Percentiles rank a stretch among this genome's conserved stretches.
phyloP scores from a whole-genome alignment of 768 basidiomycete genomes.

The Tubosaeta brunneosetosa region DNA sequence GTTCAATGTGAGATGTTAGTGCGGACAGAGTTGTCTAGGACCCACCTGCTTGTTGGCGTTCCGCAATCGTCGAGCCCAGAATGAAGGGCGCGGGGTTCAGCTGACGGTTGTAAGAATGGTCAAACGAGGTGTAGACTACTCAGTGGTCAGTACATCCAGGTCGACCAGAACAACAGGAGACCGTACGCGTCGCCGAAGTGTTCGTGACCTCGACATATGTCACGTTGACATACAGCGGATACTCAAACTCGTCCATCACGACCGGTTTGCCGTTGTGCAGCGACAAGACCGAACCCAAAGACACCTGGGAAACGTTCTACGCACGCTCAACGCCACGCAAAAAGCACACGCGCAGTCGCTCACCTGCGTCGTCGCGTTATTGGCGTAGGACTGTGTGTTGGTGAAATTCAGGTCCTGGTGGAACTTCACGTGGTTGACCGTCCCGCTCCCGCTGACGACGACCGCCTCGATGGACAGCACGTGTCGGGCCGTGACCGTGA shows the following conservation, averaged over 20 bases:
- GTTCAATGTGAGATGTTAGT: not conserved
- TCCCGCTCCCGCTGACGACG: conserved; percentile 59
- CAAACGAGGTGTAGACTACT: conserved; percentile 50
- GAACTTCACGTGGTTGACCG: conserved; percentile 50
- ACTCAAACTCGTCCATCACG: conserved; percentile 49
- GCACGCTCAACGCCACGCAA: not conserved
- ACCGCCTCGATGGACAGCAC: conserved; percentile 57
- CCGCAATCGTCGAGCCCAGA: conserved; percentile 50
- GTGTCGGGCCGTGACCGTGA: conserved; percentile 59
- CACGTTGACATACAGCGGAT: conserved; percentile 46
- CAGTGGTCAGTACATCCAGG: not conserved
- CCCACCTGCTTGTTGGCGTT: conserved; percentile 58
- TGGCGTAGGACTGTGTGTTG: conserved; percentile 58
- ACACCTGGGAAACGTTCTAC: conserved; percentile 48
- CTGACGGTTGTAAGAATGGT: conserved; percentile 65
- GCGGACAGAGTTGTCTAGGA: not conserved
- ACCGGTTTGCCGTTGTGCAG: conserved; percentile 43
- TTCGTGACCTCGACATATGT: conserved; percentile 31
- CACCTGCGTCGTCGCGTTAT: conserved; percentile 43
- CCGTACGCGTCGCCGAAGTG: conserved; percentile 18
- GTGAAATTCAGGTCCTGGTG: conserved; percentile 56
- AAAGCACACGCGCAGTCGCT: not conserved
- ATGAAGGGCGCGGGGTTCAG: conserved; percentile 57
- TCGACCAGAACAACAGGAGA: not conserved
- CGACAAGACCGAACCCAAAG: conserved; percentile 43